These are phyloP conservation scores for Pochonia chlamydosporia DNA, from an alignment of 2,329 filamentous ascomycete genomes.

Conservation along the genomic window DNA sequence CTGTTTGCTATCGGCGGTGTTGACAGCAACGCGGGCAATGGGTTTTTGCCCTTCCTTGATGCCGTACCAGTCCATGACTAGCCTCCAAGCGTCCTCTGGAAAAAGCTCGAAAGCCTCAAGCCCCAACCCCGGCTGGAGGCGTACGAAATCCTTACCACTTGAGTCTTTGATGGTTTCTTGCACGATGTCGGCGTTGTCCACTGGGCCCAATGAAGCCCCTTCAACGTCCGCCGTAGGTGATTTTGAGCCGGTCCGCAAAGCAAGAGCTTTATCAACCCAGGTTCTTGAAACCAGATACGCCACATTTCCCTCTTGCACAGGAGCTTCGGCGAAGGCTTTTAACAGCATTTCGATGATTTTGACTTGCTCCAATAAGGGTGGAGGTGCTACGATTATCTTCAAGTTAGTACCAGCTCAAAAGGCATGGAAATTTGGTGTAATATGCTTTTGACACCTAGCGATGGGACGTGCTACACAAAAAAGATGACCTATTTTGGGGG, in stretches of 20 bases:
- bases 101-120: constrained; percentile 72
- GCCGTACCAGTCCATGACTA: constrained; percentile 79
- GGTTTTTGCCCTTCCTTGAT: constrained; percentile 61
- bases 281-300: constrained; percentile 72
- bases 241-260: constrained; percentile 55
- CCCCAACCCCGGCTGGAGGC: constrained; percentile 63
- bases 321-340: constrained; percentile 43
- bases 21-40: constrained; percentile 71
- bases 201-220: constrained; percentile 62
- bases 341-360: constrained; percentile 61
- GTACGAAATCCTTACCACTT: constrained; percentile 55
- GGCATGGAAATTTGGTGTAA: too few species aligned
- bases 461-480: too few species aligned
- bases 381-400: constrained; percentile 18
- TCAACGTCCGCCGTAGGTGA: constrained; percentile 52
- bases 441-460: too few species aligned
- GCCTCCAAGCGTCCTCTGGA: constrained; percentile 73
- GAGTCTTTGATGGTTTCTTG: constrained; percentile 51
- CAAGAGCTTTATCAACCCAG: constrained; percentile 72
- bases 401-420: constrained; percentile 8
- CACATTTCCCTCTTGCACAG: constrained; percentile 63
- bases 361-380: constrained; percentile 56
- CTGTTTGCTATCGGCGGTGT: constrained; percentile 49
- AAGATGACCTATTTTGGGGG: too few species aligned
- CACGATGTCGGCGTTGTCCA: constrained; percentile 84